These are phyloP conservation scores for Zalaria sp. DNA, from an alignment of 2,329 filamentous ascomycete species.

Conservation along the genomic window DNA sequence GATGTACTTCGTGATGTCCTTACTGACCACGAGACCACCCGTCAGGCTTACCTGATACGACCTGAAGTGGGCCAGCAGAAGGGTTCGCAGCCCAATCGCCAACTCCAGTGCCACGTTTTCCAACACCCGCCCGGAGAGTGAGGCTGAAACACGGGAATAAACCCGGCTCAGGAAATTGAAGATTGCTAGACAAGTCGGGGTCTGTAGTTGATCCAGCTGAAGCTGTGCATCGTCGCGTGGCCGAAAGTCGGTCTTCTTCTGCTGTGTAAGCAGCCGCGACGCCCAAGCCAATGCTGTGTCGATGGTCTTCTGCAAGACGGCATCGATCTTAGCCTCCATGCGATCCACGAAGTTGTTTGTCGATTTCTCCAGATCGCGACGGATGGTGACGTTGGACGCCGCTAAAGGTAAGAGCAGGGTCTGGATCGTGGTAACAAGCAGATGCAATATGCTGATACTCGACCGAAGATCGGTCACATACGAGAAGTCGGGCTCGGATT, in stretches of 20 bases:
- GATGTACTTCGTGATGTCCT: slow-evolving; percentile 89
- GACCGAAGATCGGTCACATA: slow-evolving; percentile 69
- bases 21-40: slow-evolving; percentile 86
- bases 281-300: slow-evolving; percentile 68
- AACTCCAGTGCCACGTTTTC: slow-evolving; percentile 73
- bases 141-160: slow-evolving; percentile 46
- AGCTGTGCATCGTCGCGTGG: slow-evolving; percentile 66
- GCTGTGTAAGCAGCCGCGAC: slow-evolving; percentile 53
- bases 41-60: slow-evolving; percentile 87
- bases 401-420: slow-evolving; percentile 84
- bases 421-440: slow-evolving; percentile 85
- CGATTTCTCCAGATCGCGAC: slow-evolving; percentile 77
- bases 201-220: slow-evolving; percentile 60
- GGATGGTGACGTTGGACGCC: slow-evolving; percentile 76
- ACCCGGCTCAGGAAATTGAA: slow-evolving; percentile 62
- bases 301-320: slow-evolving; percentile 53
- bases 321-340: slow-evolving; percentile 74
- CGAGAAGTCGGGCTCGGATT: slow-evolving; percentile 72
- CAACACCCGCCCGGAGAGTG: slow-evolving; percentile 73
- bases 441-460: slow-evolving; percentile 75
- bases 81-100: slow-evolving; percentile 58
- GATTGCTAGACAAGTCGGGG: slow-evolving; percentile 68
- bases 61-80: slow-evolving; percentile 87
- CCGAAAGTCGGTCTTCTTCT: slow-evolving; percentile 81
- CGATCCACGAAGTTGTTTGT: slow-evolving; percentile 57